Conservation (phyloP, 2,329 filamentous ascomycete species). For the Coniella vitis region DNA sequence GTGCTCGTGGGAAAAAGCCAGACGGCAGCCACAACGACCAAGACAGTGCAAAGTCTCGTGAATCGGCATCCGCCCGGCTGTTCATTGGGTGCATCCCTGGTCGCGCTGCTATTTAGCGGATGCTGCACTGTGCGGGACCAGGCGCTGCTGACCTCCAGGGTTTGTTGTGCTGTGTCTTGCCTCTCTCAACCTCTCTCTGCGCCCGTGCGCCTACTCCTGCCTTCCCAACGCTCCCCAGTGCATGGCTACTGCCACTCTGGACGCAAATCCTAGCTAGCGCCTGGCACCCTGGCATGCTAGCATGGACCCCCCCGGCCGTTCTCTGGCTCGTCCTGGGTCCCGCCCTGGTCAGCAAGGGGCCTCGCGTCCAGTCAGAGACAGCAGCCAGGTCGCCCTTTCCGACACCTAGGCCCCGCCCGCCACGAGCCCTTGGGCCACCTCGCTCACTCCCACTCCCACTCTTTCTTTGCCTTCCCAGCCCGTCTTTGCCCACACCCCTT, state of each 20-base stretch:
- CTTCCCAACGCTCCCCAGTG: background rate
- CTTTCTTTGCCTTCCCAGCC: background rate
- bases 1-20: too few relatives aligned
- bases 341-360: background rate
- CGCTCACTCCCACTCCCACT: constrained; percentile 7
- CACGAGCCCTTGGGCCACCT: background rate
- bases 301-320: background rate
- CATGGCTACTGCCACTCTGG: too few relatives aligned
- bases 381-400: constrained; percentile 1
- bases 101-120: too few relatives aligned
- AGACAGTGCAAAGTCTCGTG: constrained; percentile 1
- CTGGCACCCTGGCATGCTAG: too few relatives aligned
- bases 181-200: background rate
- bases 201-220: background rate
- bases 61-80: background rate
- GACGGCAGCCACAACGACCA: too few relatives aligned
- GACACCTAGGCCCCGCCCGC: background rate
- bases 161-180: background rate
- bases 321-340: background rate
- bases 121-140: too few relatives aligned
- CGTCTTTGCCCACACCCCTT: too few relatives aligned
- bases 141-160: too few relatives aligned
- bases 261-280: too few relatives aligned
- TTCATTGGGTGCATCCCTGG: background rate
- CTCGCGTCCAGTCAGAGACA: constrained; percentile 13